These are phyloP conservation scores for Byssoonygena ceratinophila DNA, from an alignment of 2,329 filamentous ascomycete species.

Conservation along the genomic window DNA sequence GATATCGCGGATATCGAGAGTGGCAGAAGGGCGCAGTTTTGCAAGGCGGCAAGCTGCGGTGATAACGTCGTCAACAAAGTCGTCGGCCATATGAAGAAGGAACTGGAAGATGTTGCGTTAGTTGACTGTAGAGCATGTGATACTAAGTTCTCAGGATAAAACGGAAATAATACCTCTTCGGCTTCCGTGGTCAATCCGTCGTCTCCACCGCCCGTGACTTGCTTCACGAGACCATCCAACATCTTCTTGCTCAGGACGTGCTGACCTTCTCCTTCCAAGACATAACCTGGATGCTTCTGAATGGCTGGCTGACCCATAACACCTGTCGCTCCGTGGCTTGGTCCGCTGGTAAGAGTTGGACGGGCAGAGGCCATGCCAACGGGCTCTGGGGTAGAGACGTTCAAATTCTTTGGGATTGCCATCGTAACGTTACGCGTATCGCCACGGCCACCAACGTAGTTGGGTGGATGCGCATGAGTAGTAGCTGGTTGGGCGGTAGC, in stretches of 20 bases:
- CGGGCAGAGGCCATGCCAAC: conserved; percentile 62
- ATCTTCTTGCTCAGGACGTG: conserved; percentile 96
- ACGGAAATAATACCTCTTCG: conserved; percentile 65
- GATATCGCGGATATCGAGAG: conserved; percentile 78
- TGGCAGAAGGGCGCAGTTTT: conserved; percentile 82
- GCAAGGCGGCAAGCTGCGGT: conserved; percentile 79
- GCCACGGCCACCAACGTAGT: conserved; percentile 33
- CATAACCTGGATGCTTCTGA: conserved; percentile 67
- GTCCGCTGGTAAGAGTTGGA: conserved; percentile 73
- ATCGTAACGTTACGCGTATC: conserved; percentile 51
- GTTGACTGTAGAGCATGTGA: neutral
- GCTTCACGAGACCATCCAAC: conserved; percentile 84
- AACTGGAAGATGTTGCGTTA: conserved; percentile 45
- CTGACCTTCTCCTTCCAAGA: conserved; percentile 83
- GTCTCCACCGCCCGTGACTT: conserved; percentile 73
- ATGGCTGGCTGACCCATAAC: conserved; percentile 82
- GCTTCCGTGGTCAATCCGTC: conserved; percentile 80
- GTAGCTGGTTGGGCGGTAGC: conserved; percentile 23
- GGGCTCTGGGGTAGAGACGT: conserved; percentile 59
- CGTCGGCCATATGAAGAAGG: conserved; percentile 78
- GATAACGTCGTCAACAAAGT: conserved; percentile 87
- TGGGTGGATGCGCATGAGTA: conserved; percentile 34
- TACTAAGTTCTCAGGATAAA: conserved; percentile 2
- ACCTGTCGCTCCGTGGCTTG: conserved; percentile 62
- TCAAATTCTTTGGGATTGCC: conserved; percentile 72